Conservation (phyloP, 495 filamentous ascomycete genomes). For the Trichoderma reesei region DNA sequence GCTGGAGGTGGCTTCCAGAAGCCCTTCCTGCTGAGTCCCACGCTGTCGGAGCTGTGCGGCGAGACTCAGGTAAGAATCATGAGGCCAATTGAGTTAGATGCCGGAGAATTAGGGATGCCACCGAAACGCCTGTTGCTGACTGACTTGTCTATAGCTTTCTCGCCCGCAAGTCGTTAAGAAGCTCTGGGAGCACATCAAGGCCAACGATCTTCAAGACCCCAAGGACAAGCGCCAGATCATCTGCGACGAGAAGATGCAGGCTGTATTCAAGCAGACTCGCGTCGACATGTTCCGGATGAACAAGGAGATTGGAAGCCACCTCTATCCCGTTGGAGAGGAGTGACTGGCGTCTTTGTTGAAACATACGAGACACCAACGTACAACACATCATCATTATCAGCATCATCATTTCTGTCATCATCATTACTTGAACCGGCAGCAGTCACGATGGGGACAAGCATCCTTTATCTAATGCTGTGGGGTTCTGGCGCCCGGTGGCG, state of each 20-base stretch:
- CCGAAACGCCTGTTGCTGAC: neutral
- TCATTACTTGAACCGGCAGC: neutral
- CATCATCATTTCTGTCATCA: neutral
- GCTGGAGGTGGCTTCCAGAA: conserved; percentile 42
- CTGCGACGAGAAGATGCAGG: conserved; percentile 83
- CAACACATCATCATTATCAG: neutral
- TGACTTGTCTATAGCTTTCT: conserved; percentile 50
- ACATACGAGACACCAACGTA: neutral
- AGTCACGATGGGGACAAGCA: neutral
- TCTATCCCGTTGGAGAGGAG: conserved; percentile 45
- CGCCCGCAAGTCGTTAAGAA: conserved; percentile 92
- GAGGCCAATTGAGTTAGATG: neutral
- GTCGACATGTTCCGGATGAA: conserved; percentile 99
- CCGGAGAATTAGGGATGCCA: neutral
- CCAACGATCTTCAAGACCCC: conserved; percentile 78
- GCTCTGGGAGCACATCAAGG: conserved; percentile 90
- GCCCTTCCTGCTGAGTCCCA: conserved; percentile 41
- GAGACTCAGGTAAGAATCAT: conserved; percentile 44
- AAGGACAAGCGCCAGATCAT: conserved; percentile 81
- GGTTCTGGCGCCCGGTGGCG: conserved; percentile 1
- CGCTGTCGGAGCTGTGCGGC: conserved; percentile 42
- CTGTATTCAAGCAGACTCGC: conserved; percentile 80
- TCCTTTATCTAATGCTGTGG: neutral
- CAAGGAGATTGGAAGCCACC: conserved; percentile 46
- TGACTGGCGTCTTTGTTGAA: neutral